These are phyloP conservation scores for Isoetes taiwanensis DNA, from an alignment of 75 land plant species.

Conservation along the genomic window DNA sequence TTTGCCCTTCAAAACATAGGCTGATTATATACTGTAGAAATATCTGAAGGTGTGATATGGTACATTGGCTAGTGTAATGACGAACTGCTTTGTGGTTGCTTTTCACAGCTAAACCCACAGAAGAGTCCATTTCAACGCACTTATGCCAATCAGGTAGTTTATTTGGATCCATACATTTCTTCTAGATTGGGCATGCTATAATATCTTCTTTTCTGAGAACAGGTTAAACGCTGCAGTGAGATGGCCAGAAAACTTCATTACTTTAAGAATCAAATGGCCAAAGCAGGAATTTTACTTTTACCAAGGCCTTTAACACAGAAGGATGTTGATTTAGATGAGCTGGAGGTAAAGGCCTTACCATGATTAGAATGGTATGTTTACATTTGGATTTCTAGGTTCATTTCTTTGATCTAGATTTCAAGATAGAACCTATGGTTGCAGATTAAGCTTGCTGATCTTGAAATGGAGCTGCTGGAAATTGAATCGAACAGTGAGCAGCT, in stretches of 20 bases:
- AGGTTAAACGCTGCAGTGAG: constrained; percentile 91
- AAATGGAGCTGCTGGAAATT: constrained; percentile 79
- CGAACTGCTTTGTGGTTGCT: no score
- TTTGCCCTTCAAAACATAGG: no score
- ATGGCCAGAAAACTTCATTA: constrained; percentile 72
- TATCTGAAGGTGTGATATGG: no score
- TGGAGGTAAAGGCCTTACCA: constrained; percentile 53
- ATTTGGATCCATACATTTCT: neutral
- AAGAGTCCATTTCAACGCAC: constrained; percentile 91
- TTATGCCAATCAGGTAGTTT: constrained; percentile 82
- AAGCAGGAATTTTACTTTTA: constrained; percentile 41
- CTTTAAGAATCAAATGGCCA: constrained; percentile 65
- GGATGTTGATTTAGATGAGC: constrained; percentile 53
- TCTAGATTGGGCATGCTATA: neutral
- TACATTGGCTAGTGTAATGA: no score
- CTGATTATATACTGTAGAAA: no score
- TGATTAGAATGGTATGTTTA: no score
- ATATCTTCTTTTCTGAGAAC: neutral
- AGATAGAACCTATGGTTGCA: constrained; percentile 9
- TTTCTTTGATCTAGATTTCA: no score
- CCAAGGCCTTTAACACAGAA: constrained; percentile 31
- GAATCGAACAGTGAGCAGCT: constrained; percentile 74
- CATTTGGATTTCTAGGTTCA: no score
- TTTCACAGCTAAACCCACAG: constrained; percentile 70
- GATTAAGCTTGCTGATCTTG: constrained; percentile 78